Percentiles rank a stretch among this genome's conserved stretches.
Evolutionary conservation across 1,284 basidiomycete genomes (phyloP).

Genomic region (Apiotrichum gracile): DNA sequence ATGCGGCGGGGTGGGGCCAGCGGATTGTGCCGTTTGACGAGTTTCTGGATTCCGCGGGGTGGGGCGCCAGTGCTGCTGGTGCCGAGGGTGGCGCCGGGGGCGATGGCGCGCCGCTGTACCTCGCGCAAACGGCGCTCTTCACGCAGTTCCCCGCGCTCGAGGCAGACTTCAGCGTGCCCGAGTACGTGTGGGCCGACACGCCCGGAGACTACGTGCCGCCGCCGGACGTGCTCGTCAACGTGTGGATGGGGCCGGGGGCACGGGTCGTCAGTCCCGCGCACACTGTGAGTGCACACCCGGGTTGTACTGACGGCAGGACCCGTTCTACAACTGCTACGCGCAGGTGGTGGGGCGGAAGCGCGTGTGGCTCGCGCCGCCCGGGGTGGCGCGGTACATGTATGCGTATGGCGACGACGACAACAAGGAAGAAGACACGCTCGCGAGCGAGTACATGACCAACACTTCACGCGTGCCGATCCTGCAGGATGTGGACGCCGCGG

Average conservation of each 20-base stretch:
- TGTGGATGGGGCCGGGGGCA: constrained; percentile 73
- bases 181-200: constrained; percentile 72
- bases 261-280: constrained; percentile 74
- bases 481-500: not conserved
- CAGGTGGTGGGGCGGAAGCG: constrained; percentile 84
- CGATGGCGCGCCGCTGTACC: constrained; percentile 56
- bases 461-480: constrained; percentile 47
- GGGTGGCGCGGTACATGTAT: constrained; percentile 54
- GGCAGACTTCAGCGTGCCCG: constrained; percentile 71
- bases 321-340: constrained; percentile 85
- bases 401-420: constrained; percentile 44
- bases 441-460: constrained; percentile 45
- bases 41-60: constrained; percentile 60
- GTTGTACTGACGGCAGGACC: constrained; percentile 58
- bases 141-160: constrained; percentile 73
- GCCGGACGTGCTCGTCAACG: constrained; percentile 61
- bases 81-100: not conserved
- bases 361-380: constrained; percentile 85
- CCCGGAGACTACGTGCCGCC: constrained; percentile 54
- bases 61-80: constrained; percentile 28
- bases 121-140: constrained; percentile 85
- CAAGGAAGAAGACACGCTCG: not conserved
- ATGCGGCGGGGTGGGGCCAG: constrained; percentile 75
- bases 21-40: constrained; percentile 68
- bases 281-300: constrained; percentile 57